These are phyloP conservation scores for Lodderomyces theae DNA, from an alignment of 1,139 yeast species.

Conservation along the genomic window DNA sequence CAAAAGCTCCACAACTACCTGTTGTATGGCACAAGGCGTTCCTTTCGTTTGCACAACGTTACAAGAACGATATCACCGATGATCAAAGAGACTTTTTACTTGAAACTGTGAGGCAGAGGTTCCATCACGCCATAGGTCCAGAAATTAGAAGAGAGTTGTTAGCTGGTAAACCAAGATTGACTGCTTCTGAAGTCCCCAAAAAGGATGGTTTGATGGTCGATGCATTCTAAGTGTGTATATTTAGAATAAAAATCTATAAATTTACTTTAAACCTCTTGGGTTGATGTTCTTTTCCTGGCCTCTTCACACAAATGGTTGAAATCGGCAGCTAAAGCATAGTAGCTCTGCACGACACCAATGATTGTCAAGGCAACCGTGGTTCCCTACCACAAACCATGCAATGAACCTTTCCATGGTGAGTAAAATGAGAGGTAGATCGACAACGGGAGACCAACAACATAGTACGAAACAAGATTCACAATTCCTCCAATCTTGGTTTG, in stretches of 20 bases:
- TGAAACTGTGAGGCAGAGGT: conserved; percentile 88
- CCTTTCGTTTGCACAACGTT: conserved; percentile 89
- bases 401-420: conserved; percentile 40
- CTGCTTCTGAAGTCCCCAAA: conserved; percentile 19
- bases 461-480: conserved; percentile 51
- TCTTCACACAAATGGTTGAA: conserved; percentile 39
- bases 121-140: conserved; percentile 86
- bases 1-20: conserved; percentile 68
- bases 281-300: conserved; percentile 38
- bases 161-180: conserved; percentile 63
- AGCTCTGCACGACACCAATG: conserved; percentile 53
- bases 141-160: conserved; percentile 90
- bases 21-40: conserved; percentile 98
- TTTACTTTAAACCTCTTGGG: conserved; percentile 5
- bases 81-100: conserved; percentile 93
- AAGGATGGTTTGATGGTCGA: conserved; percentile 42
- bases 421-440: conserved; percentile 49
- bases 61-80: conserved; percentile 94
- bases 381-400: conserved; percentile 57
- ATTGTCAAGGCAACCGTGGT: conserved; percentile 49
- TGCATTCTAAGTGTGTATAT: conserved; percentile 27
- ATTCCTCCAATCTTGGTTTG: conserved; percentile 59
- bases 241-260: background rate
- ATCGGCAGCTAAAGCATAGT: conserved; percentile 39
- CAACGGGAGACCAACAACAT: conserved; percentile 52